Conservation (phyloP, 2,329 filamentous ascomycete species). For the Hypoxylon sp. region DNA sequence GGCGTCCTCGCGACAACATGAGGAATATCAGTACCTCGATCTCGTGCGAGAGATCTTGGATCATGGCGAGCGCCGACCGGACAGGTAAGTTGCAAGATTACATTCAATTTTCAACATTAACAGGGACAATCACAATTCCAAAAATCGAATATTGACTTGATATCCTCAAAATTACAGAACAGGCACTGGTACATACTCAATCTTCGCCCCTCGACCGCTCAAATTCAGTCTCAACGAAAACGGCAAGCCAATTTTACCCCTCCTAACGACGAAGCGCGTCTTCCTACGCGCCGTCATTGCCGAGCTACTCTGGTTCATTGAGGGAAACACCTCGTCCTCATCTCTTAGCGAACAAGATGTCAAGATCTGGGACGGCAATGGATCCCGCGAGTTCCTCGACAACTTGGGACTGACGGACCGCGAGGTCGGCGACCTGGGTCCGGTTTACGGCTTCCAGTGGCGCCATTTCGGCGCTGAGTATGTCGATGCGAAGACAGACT, state of each 20-base stretch:
- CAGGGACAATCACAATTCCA: slow-evolving; percentile 14
- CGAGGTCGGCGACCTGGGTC: slow-evolving; percentile 89
- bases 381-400: slow-evolving; percentile 91
- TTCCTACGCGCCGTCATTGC: slow-evolving; percentile 91
- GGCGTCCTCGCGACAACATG: slow-evolving; percentile 66
- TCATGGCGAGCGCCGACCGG: slow-evolving; percentile 88
- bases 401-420: slow-evolving; percentile 84
- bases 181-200: slow-evolving; percentile 90
- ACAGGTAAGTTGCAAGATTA: slow-evolving; percentile 70
- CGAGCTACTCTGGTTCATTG: slow-evolving; percentile 96
- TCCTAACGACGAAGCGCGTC: slow-evolving; percentile 97
- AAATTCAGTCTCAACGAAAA: slow-evolving; percentile 84
- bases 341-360: slow-evolving; percentile 84
- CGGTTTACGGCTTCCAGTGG: slow-evolving; percentile 99
- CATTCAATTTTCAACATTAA: background rate
- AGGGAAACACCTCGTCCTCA: slow-evolving; percentile 84
- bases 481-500: slow-evolving; percentile 82
- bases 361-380: slow-evolving; percentile 99
- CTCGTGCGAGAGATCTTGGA: slow-evolving; percentile 88
- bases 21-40: slow-evolving; percentile 95
- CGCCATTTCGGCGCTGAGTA: slow-evolving; percentile 97
- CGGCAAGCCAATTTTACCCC: slow-evolving; percentile 79
- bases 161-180: slow-evolving; percentile 69
- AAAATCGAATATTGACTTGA: slow-evolving; percentile 19
- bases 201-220: slow-evolving; percentile 89